These are phyloP conservation scores for Syzygium grande DNA, from an alignment of 345 rosid genomes.

Conservation along the genomic window DNA sequence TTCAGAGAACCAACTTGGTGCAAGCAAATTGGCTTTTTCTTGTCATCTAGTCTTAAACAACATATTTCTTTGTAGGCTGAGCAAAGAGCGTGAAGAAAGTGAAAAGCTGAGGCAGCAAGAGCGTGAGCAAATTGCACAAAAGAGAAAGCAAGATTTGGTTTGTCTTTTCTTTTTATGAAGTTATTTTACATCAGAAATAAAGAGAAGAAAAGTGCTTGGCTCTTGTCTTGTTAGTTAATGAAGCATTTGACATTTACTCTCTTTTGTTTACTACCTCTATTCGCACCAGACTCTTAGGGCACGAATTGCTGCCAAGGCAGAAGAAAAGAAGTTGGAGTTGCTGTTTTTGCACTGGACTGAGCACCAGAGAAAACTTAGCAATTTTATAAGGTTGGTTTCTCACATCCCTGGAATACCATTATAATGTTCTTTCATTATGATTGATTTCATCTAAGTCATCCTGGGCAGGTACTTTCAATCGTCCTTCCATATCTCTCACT, in stretches of 20 bases:
- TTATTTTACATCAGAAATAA: background rate
- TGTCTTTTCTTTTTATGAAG: slow-evolving; percentile 8
- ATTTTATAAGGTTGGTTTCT: slow-evolving; percentile 73
- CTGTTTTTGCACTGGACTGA: slow-evolving; percentile 95
- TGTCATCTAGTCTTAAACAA: background rate
- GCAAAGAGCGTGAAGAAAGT: slow-evolving; percentile 83
- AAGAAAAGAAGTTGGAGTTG: slow-evolving; percentile 93
- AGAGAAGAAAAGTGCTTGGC: background rate
- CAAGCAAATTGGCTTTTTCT: background rate
- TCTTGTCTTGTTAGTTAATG: background rate
- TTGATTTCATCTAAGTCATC: background rate
- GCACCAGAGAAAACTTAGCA: slow-evolving; percentile 82
- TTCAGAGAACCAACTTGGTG: background rate
- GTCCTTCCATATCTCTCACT: background rate
- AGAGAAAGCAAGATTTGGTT: slow-evolving; percentile 90
- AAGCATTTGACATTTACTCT: background rate
- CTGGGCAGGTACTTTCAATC: background rate
- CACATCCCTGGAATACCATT: background rate
- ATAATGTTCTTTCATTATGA: background rate
- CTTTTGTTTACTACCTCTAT: background rate
- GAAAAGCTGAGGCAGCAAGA: slow-evolving; percentile 88
- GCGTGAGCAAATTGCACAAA: slow-evolving; percentile 74
- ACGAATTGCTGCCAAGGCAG: slow-evolving; percentile 91
- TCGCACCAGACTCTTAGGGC: slow-evolving; percentile 70
- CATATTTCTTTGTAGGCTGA: slow-evolving; percentile 47